Base-by-base conservation (phyloP, 1,284 basidiomycete genomes). In the Papiliotrema fonsecae region DNA sequence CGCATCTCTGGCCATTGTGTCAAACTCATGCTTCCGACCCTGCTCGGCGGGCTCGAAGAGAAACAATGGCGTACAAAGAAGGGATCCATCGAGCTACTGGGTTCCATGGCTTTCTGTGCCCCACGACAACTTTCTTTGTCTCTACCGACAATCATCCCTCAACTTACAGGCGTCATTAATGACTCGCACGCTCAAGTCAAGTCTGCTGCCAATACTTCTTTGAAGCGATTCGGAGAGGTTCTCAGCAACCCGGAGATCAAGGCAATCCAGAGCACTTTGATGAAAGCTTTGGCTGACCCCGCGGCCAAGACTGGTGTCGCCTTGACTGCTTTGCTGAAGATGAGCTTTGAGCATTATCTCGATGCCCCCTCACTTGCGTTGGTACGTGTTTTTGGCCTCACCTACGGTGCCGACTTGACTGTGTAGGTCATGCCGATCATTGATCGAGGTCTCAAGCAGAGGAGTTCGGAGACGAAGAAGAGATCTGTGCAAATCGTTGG, bases 1-100 rank as follows among this genome's bases (percentile, higher is more conserved):
- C 88, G 88, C 59, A 80, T 99, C 65, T 94, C 90, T 9, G 92
- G 89, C 19, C 46, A 93, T 69, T 92, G 91, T 39, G 87, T 98
- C 70, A 98, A 98, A 76, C 81, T 92, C 45, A 92, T 98, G 54
- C 77, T 98, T 6, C 96, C 96, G 0, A 86, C 87, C 1, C 74
- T 99, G 7, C 79, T 99, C 5, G 85, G 85, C 30, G 94, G 92
- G 30, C 77, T 98, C 41, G 93, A 97, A 60, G 96, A 98, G 72
- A 97, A 97, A 71, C 96, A 98, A 70, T 98, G 96, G 96, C 81
- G 94, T 25, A 91, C 93, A 2, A 98, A 98, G 78, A 97, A 97
- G 70, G 76, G 96, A 1, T 94, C 92, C 3, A 97, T 98, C 57
- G 96, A 98, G 70, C 76, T 98, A n/a, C 78, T 98, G 48, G 96